Conservation (phyloP, 2,329 filamentous ascomycete genomes). For the Phoma herbarum region DNA sequence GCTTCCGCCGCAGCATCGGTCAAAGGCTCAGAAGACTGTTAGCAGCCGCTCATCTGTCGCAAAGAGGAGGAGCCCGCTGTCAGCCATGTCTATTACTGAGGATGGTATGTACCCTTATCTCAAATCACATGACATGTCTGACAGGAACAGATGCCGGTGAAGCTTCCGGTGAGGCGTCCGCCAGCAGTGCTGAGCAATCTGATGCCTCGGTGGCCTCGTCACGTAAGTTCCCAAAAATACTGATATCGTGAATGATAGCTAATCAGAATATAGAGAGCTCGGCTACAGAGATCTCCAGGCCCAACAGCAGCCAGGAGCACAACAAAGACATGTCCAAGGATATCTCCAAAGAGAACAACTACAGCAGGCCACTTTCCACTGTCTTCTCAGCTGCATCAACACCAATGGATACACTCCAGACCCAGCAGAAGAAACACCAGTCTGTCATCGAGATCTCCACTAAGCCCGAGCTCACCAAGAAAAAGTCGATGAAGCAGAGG, state of each 20-base stretch:
- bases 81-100: constrained; percentile 19
- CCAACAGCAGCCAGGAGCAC: constrained; percentile 18
- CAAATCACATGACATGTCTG: not conserved
- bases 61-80: constrained; percentile 18
- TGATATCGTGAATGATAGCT: not conserved
- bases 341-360: constrained; percentile 13
- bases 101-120: constrained; percentile 7
- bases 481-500: constrained; percentile 17
- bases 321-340: constrained; percentile 5
- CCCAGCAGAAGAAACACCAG: constrained; percentile 11
- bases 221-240: not conserved
- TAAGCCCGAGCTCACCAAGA: constrained; percentile 1
- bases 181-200: constrained; percentile 14
- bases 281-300: constrained; percentile 20
- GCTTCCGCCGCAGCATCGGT: constrained; percentile 16
- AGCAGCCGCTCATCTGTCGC: constrained; percentile 18
- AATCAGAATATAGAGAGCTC: constrained; percentile 16
- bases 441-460: constrained; percentile 8
- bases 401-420: not conserved
- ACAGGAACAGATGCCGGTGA: constrained; percentile 13
- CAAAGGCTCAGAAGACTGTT: constrained; percentile 7
- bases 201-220: constrained; percentile 19
- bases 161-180: constrained; percentile 12
- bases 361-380: constrained; percentile 16
- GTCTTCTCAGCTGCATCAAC: constrained; percentile 3